Percentiles rank a stretch among this genome's conserved stretches.
Evolutionary conservation across 2,329 filamentous ascomycete genomes (phyloP).

Genomic region (Plectosphaerella cucumerina): DNA sequence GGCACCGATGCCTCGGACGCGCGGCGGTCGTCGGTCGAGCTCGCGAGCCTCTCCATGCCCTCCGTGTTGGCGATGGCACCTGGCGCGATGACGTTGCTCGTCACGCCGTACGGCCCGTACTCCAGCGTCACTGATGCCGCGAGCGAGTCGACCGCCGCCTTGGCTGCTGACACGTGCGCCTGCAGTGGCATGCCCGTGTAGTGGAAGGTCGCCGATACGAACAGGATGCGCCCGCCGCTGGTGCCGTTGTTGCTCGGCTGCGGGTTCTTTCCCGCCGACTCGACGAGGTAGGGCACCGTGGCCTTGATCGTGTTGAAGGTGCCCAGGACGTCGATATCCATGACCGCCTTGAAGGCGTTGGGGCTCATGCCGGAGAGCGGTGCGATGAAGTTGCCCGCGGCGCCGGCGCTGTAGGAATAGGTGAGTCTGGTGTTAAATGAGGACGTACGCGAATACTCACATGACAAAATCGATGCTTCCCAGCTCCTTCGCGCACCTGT

Average conservation of each 20-base stretch:
- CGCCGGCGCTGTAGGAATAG: conserved; percentile 63
- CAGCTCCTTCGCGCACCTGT: conserved; percentile 75
- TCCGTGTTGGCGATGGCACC: conserved; percentile 86
- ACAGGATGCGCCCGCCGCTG: conserved; percentile 80
- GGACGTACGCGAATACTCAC: conserved; percentile 40
- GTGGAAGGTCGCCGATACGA: conserved; percentile 87
- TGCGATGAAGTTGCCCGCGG: conserved; percentile 92
- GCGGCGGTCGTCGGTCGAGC: conserved; percentile 26
- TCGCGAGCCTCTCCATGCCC: conserved; percentile 62
- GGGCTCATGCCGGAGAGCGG: conserved; percentile 75
- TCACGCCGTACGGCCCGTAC: conserved; percentile 82
- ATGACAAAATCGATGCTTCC: conserved; percentile 91
- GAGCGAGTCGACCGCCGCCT: conserved; percentile 85
- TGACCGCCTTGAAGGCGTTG: conserved; percentile 92
- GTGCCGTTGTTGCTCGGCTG: conserved; percentile 55
- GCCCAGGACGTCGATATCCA: conserved; percentile 92
- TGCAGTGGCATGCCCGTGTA: conserved; percentile 84
- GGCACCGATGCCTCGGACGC: conserved; percentile 53
- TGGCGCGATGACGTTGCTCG: conserved; percentile 83
- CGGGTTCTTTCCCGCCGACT: conserved; percentile 64
- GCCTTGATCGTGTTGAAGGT: conserved; percentile 95
- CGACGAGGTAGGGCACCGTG: conserved; percentile 74
- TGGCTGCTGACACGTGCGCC: conserved; percentile 85
- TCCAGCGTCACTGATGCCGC: conserved; percentile 78
- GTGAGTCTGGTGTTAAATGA: neutral